Evolutionary conservation across 2,329 filamentous ascomycete species (phyloP).

Genomic region (Albophoma yamanashiensis): DNA sequence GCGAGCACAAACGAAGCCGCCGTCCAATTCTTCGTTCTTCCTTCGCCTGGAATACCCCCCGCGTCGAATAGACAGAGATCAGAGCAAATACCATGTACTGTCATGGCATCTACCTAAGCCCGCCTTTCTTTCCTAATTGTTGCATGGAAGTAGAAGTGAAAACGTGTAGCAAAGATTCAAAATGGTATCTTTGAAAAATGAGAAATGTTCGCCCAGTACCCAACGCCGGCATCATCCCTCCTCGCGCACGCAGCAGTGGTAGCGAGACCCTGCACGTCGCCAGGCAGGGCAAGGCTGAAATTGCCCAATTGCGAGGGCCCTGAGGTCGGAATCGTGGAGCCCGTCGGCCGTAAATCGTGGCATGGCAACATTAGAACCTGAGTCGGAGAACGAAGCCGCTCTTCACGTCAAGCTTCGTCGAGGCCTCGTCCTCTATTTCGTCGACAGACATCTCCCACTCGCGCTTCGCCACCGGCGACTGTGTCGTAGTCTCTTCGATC

Average conservation of each 20-base stretch:
- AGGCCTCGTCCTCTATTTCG: slow-evolving; percentile 19
- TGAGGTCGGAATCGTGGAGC: background rate
- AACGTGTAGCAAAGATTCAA: background rate
- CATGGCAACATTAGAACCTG: background rate
- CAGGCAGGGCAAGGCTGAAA: background rate
- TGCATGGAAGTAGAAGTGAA: background rate
- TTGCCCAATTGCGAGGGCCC: too few species aligned
- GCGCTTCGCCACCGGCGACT: slow-evolving; percentile 27
- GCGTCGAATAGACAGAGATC: background rate
- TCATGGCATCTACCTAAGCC: background rate
- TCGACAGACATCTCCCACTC: slow-evolving; percentile 56
- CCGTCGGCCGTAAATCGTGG: background rate
- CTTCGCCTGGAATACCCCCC: too few species aligned
- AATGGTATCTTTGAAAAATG: background rate
- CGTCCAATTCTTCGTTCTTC: background rate
- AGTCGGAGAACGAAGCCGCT: slow-evolving; percentile 1
- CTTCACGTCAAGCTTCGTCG: background rate
- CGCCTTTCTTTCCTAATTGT: background rate
- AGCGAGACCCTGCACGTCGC: background rate
- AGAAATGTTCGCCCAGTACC: background rate
- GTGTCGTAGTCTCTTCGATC: slow-evolving; percentile 35
- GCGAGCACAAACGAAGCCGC: background rate
- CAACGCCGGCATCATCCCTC: slow-evolving; percentile 1
- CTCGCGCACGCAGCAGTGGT: background rate
- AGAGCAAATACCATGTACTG: background rate